Base-by-base conservation (phyloP, 2,329 filamentous ascomycete genomes). In the Elsinoe ampelina region DNA sequence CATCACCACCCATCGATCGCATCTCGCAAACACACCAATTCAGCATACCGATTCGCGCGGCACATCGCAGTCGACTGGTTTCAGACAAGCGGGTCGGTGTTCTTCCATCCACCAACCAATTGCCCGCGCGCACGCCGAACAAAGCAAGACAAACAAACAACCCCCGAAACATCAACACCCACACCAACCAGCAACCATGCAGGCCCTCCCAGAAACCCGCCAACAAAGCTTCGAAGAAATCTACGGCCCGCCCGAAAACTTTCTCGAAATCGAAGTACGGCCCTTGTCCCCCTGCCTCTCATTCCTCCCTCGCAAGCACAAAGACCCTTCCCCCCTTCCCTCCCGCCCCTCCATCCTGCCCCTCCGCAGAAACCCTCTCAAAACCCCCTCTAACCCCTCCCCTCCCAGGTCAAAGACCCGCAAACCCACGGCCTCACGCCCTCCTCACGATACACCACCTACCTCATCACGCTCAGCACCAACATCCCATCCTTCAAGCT, bases 401-500 rank as follows among this genome's bases (percentile, higher is more conserved):
- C 15, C 19, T 22, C 50, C 63, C 71, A 95, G 90, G 89, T 97
- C 65, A 87, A 87, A 70, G 93, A 93, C 71, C 93, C 93, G 34
- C 86, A 90, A 74, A 95, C 91, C 26, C 89, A 95, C 73, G 93
- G 95, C 70, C 90, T 93, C 68, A 92, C 91, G 62, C 68, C 68
- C 35, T 65, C 62, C 17, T 68, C 66, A 10, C 88, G 93, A 64
- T 97, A 97, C 78, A 98, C 93, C 56, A 93, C 95, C 74, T 98
- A 97, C 79, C 91, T 97, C 74, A 96, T 98, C 69, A 81, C 95
- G 66, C 95, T 93, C 77, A 86, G 88, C 66, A 98, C 93, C 74
- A 98, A 98, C 76, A 98, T 98, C 69, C 93, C 93, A 58, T 91
- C 93, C 65, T 98, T 98, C 81, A 97, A 97, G 77, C 84, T 96